phyloP scores from a whole-genome alignment of 2,329 filamentous ascomycete genomes.

The Trichoderma asperellum region DNA sequence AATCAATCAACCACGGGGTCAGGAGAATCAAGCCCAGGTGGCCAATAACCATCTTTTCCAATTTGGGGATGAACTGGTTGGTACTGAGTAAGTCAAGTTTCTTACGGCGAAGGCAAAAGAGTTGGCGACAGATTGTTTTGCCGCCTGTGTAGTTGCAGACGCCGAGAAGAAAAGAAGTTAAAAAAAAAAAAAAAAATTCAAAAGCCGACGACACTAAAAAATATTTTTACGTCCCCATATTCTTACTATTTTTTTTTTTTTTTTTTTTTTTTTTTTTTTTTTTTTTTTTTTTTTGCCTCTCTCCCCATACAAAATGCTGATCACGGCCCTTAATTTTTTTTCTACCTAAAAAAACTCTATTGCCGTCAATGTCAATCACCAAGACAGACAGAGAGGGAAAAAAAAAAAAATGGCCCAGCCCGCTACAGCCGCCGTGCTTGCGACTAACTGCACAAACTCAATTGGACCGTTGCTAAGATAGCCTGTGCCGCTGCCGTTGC shows the following conservation, averaged over 20 bases:
- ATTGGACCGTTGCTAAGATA: not conserved
- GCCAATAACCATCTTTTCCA: not conserved
- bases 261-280: not conserved
- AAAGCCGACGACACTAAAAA: not conserved
- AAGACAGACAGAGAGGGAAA: not conserved
- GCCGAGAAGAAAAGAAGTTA: not conserved
- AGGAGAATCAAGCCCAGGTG: not conserved
- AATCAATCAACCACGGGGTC: not conserved
- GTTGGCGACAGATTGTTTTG: not conserved
- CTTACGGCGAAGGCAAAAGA: not conserved
- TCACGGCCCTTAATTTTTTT: not conserved
- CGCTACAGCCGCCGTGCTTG: conserved; percentile 1
- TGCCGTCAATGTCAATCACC: conserved; percentile 1
- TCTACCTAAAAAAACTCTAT: conserved; percentile 13
- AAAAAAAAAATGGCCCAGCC: not conserved
- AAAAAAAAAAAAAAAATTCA: not conserved
- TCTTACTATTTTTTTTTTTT: not conserved
- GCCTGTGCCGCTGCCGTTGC: conserved; percentile 23
- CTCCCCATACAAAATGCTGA: not conserved
- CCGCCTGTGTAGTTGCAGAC: not conserved
- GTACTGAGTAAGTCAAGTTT: not conserved
- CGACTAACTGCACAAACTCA: not conserved
- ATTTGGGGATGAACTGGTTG: not conserved
- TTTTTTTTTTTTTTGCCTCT: not conserved
- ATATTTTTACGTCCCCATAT: not conserved